Evolutionary conservation across 257 asterid species (phyloP), one percentile per base, ranked within the genome.

Genomic region (Solanum megistacrolobum): DNA sequence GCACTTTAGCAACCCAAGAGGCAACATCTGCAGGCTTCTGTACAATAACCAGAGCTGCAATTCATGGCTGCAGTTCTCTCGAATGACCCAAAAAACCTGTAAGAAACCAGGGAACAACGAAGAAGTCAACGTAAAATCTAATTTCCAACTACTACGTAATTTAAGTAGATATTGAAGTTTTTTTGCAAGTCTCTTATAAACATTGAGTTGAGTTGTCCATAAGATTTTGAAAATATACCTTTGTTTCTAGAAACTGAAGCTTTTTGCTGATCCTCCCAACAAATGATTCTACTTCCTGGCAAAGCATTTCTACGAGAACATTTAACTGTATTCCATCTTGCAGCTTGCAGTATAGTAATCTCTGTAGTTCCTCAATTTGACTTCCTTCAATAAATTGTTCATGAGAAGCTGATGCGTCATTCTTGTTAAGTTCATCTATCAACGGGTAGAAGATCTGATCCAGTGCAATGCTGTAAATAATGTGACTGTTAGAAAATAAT

Each of bases 1-100:
- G 89, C 93, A 93, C 89, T 91, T 94, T 74, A 96, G 95, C 90
- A 95, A 88, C 84, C 98, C 99, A 82, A 96, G 95, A 38, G 99
- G 99, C 96, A 96, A 93, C 90, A 92, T 92, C 82, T 88, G 91
- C 43, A 95, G 95, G 92, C 96, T 89, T 86, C 93, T 92, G 89
- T 92, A 93, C 83, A 94, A 86, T 82, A 96, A 91, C 99, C 97
- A 94, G 65, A 92, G 88, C 92, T 93, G 98, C 93, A 90, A 90
- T 88, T 91, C 96, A 34, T 82, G 55, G 89, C 92, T 88, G 92
- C 97, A 96, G 65, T 87, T 92, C 90, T 89, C 89, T 88, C 92
- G 83, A 87, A 96, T 90, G 84, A 90, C 87, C 69, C 94, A 91
- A 88, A 93, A 91, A 69, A 94, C 94, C 99, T 96, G 93, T 91